Conservation (phyloP, 768 basidiomycete species). For the Auricularia cornea region DNA sequence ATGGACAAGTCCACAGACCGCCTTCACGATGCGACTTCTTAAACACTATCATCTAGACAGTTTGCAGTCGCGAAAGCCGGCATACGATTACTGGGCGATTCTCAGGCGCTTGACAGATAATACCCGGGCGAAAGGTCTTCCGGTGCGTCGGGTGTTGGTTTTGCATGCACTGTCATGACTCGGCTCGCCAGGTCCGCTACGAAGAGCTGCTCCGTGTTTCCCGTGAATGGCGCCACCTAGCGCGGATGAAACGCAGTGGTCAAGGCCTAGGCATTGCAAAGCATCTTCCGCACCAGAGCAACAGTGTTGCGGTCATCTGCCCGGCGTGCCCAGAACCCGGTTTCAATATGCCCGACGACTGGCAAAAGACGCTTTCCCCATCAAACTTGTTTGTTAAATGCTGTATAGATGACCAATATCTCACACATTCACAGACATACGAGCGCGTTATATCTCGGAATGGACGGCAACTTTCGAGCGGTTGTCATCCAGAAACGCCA, state of each 20-base stretch:
- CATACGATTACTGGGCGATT: neutral
- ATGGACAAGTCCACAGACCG: neutral
- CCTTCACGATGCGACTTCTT: neutral
- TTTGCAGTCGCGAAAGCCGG: neutral
- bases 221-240: neutral
- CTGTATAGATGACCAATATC: neutral
- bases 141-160: neutral
- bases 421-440: neutral
- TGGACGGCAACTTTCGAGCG: neutral
- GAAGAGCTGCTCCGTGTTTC: neutral
- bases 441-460: neutral
- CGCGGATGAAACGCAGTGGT: neutral
- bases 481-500: neutral
- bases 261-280: neutral
- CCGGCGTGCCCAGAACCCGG: neutral
- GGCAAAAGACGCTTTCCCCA: neutral
- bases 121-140: neutral
- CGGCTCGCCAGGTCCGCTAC: neutral
- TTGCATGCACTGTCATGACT: neutral
- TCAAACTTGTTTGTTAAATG: neutral
- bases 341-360: neutral
- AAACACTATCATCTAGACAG: neutral
- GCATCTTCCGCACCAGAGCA: neutral
- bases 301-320: neutral
- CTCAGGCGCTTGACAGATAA: neutral